Evolutionary conservation across 2,329 filamentous ascomycete genomes (phyloP), one percentile per base, ranked within the genome.

Genomic region (Graphiopsis chlorocephala): DNA sequence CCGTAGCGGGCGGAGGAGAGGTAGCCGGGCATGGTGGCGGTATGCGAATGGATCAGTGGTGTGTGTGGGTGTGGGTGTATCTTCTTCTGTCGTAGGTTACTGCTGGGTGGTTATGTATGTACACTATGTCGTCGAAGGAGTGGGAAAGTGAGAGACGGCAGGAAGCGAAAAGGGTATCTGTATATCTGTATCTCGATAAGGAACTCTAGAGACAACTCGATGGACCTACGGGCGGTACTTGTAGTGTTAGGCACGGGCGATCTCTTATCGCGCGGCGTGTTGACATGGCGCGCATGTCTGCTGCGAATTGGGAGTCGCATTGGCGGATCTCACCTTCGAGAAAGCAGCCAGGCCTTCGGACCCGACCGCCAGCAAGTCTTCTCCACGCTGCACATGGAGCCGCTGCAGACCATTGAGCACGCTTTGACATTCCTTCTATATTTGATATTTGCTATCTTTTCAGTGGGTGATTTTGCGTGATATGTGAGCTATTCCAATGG

Each of bases 1-100:
- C 91, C 91, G 78, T 93, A 94, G 76, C 89, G 88, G 72, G 91
- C 90, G 73, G 81, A 80, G 71, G 75, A 78, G 69, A 84, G 80
- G 65, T 80, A 74, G 70, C 81, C 76, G 80, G 83, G 82, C 65
- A 66, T 75, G 71, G 50, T 61, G 47, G 67, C 11, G 63, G 60
- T 47, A n/a, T 59, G 31, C n/a, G 31, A 42, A 48, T 31, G 29
- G 11, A 17, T 65, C 15, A 35, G 47, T 20, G 14, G 31, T 48
- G 56, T 52, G 48, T 38, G 31, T 56, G 20, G 29, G 14, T 56
- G 31, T 15, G 4, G n/a, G n/a, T n/a, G n/a, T n/a, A n/a, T n/a
- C 28, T 6, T 2, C 20, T 25, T 7, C 23, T 20, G 23, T 53
- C 26, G 48, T 14, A 29, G 11, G 6, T 29, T 53, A 17, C 28